A percentile compares a stretch with the other conserved stretches of the same genome.
These are phyloP conservation scores for Colletotrichum sp. DNA, from an alignment of 2,329 filamentous ascomycete species.

Conservation along the genomic window DNA sequence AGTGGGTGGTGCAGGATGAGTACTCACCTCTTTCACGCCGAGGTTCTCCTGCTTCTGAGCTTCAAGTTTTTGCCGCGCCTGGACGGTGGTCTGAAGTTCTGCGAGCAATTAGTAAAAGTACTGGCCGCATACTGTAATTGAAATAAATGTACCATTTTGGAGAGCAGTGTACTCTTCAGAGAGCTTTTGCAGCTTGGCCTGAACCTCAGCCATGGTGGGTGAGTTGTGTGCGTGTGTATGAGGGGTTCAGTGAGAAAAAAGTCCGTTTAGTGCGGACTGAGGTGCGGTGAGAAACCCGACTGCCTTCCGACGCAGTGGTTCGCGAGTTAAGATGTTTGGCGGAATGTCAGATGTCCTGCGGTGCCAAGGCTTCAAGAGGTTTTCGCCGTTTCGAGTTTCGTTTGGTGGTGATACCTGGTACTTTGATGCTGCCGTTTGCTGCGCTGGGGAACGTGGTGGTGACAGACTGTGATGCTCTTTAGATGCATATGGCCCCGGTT, in stretches of 20 bases:
- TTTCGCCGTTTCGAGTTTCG: not conserved
- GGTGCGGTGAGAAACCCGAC: not conserved
- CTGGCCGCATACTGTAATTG: too few relatives aligned
- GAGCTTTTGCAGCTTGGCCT: conserved; percentile 80
- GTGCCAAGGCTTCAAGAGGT: not conserved
- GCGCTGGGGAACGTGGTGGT: not conserved
- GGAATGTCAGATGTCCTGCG: not conserved
- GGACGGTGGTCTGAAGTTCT: conserved; percentile 82
- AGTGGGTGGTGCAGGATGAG: too few relatives aligned
- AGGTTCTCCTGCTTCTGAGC: conserved; percentile 93
- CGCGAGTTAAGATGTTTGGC: not conserved
- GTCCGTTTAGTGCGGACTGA: not conserved
- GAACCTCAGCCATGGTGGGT: conserved; percentile 69
- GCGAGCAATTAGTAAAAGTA: not conserved
- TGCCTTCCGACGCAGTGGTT: not conserved
- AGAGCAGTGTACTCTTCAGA: conserved; percentile 89
- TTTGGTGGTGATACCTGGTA: not conserved
- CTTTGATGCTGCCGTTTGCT: not conserved
- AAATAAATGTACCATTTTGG: conserved; percentile 67
- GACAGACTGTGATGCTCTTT: not conserved
- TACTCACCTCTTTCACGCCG: conserved; percentile 77
- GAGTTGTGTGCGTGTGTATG: not conserved
- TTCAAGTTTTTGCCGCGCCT: conserved; percentile 88
- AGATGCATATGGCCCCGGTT: not conserved
- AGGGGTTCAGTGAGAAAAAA: conserved; percentile 14